Evolutionary conservation across 768 basidiomycete species (phyloP).

Genomic region (Cystobasidium tubakii): DNA sequence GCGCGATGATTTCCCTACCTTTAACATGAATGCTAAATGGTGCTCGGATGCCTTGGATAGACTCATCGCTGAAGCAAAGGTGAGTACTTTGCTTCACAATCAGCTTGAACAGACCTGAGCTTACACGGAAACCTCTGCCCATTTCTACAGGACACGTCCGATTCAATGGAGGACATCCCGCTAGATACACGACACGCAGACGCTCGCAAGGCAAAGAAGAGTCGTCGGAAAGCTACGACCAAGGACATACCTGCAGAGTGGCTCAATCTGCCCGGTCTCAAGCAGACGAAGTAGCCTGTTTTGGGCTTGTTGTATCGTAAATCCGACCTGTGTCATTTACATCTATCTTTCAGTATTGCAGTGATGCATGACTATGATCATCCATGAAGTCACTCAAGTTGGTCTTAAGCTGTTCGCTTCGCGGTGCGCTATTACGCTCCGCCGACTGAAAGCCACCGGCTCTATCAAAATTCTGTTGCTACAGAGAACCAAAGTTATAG

Average conservation of each 20-base stretch:
- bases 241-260: conserved; percentile 26
- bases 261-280: conserved; percentile 12
- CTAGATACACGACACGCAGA: conserved; percentile 22
- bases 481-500: too few relatives aligned
- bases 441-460: too few relatives aligned
- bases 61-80: conserved; percentile 75
- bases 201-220: conserved; percentile 18
- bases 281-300: neutral
- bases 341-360: too few relatives aligned
- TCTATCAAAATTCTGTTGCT: too few relatives aligned
- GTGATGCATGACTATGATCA: too few relatives aligned
- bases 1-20: conserved; percentile 76
- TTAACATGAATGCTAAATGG: conserved; percentile 88
- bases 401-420: too few relatives aligned
- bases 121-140: neutral
- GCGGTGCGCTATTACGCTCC: too few relatives aligned
- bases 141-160: conserved; percentile 24
- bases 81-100: conserved; percentile 51
- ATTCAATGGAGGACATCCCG: conserved; percentile 25
- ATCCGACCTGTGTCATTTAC: too few relatives aligned
- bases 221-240: conserved; percentile 8
- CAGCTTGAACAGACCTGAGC: neutral
- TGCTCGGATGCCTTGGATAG: conserved; percentile 76
- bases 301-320: too few relatives aligned
- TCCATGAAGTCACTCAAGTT: too few relatives aligned